Evolutionary conservation across 495 filamentous ascomycete genomes (phyloP).

Genomic region (Aspergillus sclerotiicarbonarius): DNA sequence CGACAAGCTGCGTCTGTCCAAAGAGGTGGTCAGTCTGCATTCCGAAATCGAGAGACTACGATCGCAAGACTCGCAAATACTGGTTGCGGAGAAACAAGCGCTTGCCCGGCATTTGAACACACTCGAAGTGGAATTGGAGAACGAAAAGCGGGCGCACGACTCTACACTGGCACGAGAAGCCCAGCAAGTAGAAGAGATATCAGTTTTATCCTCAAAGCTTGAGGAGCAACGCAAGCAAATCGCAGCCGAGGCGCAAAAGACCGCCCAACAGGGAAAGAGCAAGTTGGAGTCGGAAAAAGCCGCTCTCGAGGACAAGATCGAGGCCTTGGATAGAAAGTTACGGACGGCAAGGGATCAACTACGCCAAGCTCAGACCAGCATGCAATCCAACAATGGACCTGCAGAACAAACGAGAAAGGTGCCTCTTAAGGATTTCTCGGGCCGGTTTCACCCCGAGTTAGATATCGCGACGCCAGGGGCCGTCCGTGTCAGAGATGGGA

Average conservation of each 20-base stretch:
- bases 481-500: constrained; percentile 53
- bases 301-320: constrained; percentile 64
- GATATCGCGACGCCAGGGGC: constrained; percentile 68
- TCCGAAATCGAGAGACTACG: constrained; percentile 77
- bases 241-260: constrained; percentile 33
- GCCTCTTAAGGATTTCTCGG: constrained; percentile 37
- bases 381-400: constrained; percentile 33
- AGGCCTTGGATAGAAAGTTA: constrained; percentile 64
- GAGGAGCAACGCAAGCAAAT: constrained; percentile 45
- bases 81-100: constrained; percentile 70
- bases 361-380: constrained; percentile 52
- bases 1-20: constrained; percentile 71
- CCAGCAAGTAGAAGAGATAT: constrained; percentile 45
- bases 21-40: constrained; percentile 67
- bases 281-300: constrained; percentile 56
- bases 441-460: constrained; percentile 48
- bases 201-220: constrained; percentile 37
- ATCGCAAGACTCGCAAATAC: constrained; percentile 65
- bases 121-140: constrained; percentile 75
- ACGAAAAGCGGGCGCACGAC: constrained; percentile 67
- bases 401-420: constrained; percentile 20
- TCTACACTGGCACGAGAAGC: constrained; percentile 53
- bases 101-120: constrained; percentile 72
- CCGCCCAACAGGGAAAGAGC: constrained; percentile 30
- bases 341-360: constrained; percentile 65